Evolutionary conservation across 176 grass and related monocot genomes (phyloP).

Genomic region (Rhynchospora tenuis): DNA sequence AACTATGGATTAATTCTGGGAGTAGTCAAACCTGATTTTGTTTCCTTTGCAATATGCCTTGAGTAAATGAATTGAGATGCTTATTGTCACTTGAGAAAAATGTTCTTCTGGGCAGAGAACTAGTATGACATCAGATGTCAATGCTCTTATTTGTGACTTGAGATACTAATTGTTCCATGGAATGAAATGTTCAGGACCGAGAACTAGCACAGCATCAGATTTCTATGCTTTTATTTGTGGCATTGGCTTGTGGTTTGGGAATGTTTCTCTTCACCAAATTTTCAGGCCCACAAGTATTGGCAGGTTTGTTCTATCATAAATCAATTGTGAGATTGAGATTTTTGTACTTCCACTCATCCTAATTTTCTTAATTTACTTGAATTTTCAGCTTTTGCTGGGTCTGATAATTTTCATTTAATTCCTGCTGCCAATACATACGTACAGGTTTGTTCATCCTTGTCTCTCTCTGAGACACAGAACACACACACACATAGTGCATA

Average conservation of each 20-base stretch:
- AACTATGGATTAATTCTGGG: background rate
- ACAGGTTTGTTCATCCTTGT: conserved; percentile 49
- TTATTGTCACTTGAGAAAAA: background rate
- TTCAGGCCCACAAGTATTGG: conserved; percentile 56
- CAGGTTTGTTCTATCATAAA: conserved; percentile 39
- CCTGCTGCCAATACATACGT: conserved; percentile 78
- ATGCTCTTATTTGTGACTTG: background rate
- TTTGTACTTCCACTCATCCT: background rate
- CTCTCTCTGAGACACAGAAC: background rate
- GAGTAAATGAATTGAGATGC: background rate
- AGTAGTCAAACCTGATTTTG: background rate
- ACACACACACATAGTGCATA: background rate
- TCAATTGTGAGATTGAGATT: conserved; percentile 8
- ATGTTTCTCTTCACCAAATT: conserved; percentile 91
- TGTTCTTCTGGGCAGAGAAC: too few species aligned
- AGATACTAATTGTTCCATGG: conserved; percentile 12
- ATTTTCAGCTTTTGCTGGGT: conserved; percentile 80
- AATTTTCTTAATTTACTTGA: background rate
- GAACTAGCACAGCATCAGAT: conserved; percentile 82
- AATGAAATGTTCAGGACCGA: conserved; percentile 54
- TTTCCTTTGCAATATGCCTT: background rate
- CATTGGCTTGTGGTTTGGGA: conserved; percentile 65
- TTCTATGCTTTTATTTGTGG: conserved; percentile 77
- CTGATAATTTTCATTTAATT: conserved; percentile 76
- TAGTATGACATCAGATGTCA: too few species aligned